A percentile compares a stretch with the other conserved stretches of the same genome.
phyloP scores from a whole-genome alignment of 805 yeast species.

The Myxozyma vanderwaltii region DNA sequence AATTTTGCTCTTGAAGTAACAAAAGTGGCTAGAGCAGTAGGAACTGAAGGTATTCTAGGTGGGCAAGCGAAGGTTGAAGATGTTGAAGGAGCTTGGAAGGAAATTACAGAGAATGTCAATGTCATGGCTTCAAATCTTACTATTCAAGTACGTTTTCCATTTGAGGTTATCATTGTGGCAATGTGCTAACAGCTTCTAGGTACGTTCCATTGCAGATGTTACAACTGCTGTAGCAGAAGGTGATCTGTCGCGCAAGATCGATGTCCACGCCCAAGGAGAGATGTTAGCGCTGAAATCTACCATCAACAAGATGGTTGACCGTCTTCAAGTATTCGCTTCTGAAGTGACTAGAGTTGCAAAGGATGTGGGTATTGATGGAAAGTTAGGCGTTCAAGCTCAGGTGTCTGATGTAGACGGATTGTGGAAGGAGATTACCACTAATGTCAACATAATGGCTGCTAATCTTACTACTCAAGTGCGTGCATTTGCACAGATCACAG shows the following conservation, averaged over 20 bases:
- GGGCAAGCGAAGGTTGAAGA: slow-evolving; percentile 82
- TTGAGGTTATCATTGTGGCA: too few relatives aligned
- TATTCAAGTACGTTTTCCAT: slow-evolving; percentile 56
- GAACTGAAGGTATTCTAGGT: slow-evolving; percentile 85
- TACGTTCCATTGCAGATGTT: slow-evolving; percentile 84
- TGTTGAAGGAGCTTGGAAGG: slow-evolving; percentile 86
- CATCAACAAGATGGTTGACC: slow-evolving; percentile 90
- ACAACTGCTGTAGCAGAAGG: slow-evolving; percentile 93
- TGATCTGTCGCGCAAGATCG: slow-evolving; percentile 80
- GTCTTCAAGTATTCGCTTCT: slow-evolving; percentile 80
- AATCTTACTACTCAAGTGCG: slow-evolving; percentile 88
- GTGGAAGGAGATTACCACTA: slow-evolving; percentile 89
- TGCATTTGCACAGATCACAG: slow-evolving; percentile 91
- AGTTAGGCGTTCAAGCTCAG: slow-evolving; percentile 88
- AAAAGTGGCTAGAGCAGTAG: slow-evolving; percentile 82
- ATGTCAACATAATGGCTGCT: slow-evolving; percentile 93
- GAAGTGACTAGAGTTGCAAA: slow-evolving; percentile 89
- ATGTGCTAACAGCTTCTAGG: slow-evolving; percentile 40
- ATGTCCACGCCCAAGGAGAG: slow-evolving; percentile 89
- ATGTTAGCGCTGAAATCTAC: slow-evolving; percentile 82
- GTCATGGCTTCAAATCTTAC: slow-evolving; percentile 87
- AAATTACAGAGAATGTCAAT: slow-evolving; percentile 79
- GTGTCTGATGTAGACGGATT: slow-evolving; percentile 87
- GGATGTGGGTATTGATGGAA: slow-evolving; percentile 92
- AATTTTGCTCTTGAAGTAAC: slow-evolving; percentile 84